Base-by-base conservation (phyloP, 1,284 basidiomycete genomes). In the Moniliophthora roreri region DNA sequence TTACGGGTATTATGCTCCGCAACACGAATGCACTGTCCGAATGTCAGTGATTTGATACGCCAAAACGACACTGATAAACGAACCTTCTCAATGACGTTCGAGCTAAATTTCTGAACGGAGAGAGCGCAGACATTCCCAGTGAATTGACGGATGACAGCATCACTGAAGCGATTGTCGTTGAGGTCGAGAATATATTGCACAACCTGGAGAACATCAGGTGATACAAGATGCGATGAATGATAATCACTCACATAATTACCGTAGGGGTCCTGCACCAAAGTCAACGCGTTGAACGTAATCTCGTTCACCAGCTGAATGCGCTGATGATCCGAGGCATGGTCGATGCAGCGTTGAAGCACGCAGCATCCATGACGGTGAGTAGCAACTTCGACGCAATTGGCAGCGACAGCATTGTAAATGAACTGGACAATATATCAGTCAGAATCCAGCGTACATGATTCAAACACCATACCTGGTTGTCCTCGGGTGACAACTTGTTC, bases 361-460 rank as follows among this genome's bases (percentile, higher is more conserved):
- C 97, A 99, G 75, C 97, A 99, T 13, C 97, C 97, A 65, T 99
- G 97, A 60, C 97, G 93, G 69, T 99, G 97, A 45, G 97, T 99
- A 13, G 97, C 97, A 55, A 99, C 97, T 74, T 99, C 97, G 52
- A 99, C 94, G 64, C 97, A 98, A 75, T 99, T 97, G 32, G 93
- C 91, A 28, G 97, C 97, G 38, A 99, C 97, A 52, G 97, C 97
- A 65, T 99, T 98, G 77, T 99, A 99, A 66, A 99, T 99, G 75
- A 99, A 99, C 87, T 95, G 49, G 18, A 35, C 24, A 26, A 23
- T 18, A 44, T 11, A 50, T 32, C 24, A n/a, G n/a, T 52, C 53
- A 62, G 50, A 54, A 48, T 32, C 46, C 37, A 48, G 41, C 28
- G 36, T 39, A 23, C 40, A 48, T 2, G 23, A 37, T 28, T 18